These are phyloP conservation scores for Erythrobasidium hasegawianum DNA, from an alignment of 1,284 basidiomycete genomes.

Conservation along the genomic window DNA sequence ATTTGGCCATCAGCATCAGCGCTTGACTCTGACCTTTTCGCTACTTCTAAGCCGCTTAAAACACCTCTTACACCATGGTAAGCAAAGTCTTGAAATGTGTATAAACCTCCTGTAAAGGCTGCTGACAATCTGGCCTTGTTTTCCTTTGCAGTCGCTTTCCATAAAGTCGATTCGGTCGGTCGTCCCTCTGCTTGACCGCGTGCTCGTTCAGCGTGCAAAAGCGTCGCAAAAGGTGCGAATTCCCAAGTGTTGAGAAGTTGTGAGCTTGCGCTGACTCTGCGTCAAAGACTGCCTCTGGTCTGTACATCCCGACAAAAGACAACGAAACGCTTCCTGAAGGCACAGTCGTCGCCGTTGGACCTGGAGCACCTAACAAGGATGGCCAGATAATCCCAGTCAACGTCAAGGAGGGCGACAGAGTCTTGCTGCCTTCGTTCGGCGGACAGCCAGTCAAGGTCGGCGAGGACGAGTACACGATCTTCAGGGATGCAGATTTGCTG, in stretches of 20 bases:
- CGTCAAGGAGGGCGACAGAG: slow-evolving; percentile 81
- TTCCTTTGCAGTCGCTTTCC: slow-evolving; percentile 53
- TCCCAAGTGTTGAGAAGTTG: background rate
- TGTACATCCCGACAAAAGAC: slow-evolving; percentile 87
- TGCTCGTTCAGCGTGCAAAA: slow-evolving; percentile 96
- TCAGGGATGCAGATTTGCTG: slow-evolving; percentile 92
- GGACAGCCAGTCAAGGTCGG: slow-evolving; percentile 94
- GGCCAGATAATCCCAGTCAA: slow-evolving; percentile 37
- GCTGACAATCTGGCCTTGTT: background rate
- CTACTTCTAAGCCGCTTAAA: background rate
- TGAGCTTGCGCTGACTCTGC: background rate
- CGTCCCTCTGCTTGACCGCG: slow-evolving; percentile 89
- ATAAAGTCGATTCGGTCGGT: slow-evolving; percentile 93
- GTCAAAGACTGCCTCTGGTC: slow-evolving; percentile 85
- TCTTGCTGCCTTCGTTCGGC: slow-evolving; percentile 92
- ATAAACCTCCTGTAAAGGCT: too few relatives aligned
- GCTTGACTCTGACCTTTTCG: background rate
- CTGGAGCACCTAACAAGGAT: slow-evolving; percentile 78
- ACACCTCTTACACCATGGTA: slow-evolving; percentile 1
- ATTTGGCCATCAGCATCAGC: too few relatives aligned
- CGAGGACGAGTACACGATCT: slow-evolving; percentile 95
- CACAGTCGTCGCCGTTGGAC: slow-evolving; percentile 94
- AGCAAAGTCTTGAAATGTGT: background rate
- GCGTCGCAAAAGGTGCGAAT: slow-evolving; percentile 54
- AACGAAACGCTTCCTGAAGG: slow-evolving; percentile 85